phyloP scores from a whole-genome alignment of 1,139 yeast genomes.

The Zygoascus hellenicus region DNA sequence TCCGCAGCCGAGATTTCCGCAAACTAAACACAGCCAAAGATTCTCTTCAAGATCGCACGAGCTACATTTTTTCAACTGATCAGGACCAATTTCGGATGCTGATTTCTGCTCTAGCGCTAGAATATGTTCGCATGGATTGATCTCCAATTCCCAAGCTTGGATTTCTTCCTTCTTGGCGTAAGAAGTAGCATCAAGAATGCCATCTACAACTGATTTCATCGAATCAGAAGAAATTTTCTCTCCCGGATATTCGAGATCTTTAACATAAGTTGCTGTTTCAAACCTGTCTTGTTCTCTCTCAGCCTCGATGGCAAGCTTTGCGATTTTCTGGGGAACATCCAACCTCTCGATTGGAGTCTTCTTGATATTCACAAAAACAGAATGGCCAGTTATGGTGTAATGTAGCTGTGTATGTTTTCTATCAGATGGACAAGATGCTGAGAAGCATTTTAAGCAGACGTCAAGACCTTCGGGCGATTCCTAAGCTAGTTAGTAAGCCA shows the following conservation, averaged over 20 bases:
- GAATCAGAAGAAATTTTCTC: conserved; percentile 16
- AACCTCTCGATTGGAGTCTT: conserved; percentile 39
- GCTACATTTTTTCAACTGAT: conserved; percentile 41
- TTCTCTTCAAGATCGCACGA: conserved; percentile 69
- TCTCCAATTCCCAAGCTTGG: conserved; percentile 88
- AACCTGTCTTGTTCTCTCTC: conserved; percentile 63
- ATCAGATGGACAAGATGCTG: conserved; percentile 52
- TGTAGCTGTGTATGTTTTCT: conserved; percentile 54
- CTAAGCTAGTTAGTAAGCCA: conserved; percentile 11
- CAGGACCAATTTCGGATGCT: conserved; percentile 16
- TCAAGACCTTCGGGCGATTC: conserved; percentile 61
- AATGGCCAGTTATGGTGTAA: conserved; percentile 46
- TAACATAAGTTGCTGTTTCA: conserved; percentile 44
- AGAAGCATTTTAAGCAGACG: conserved; percentile 62
- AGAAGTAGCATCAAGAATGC: conserved; percentile 60
- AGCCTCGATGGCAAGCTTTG: conserved; percentile 70
- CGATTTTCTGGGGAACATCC: conserved; percentile 48
- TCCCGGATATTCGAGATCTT: conserved; percentile 35
- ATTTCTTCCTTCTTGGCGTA: conserved; percentile 63
- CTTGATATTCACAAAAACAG: conserved; percentile 51
- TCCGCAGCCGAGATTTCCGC: conserved; percentile 91
- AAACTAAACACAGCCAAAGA: conserved; percentile 85
- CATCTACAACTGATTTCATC: conserved; percentile 36
- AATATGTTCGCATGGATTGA: conserved; percentile 74
- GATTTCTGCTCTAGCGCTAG: conserved; percentile 42